Evolutionary conservation across 805 yeast genomes (phyloP).

Genomic region (Candida methanosorbosa): DNA sequence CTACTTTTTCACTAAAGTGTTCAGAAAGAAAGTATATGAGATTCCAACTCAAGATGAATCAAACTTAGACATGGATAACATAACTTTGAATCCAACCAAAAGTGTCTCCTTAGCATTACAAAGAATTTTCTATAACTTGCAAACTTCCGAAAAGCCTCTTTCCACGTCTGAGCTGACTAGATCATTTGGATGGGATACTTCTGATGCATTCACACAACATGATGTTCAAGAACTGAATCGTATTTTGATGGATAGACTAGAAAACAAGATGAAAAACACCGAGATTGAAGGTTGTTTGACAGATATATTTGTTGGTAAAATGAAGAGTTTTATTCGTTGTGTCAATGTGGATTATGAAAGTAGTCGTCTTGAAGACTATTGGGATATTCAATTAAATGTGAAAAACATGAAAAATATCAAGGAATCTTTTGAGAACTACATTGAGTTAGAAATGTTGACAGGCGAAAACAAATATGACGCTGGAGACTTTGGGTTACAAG

Average conservation of each 20-base stretch:
- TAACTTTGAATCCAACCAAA: slow-evolving; percentile 25
- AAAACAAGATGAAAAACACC: slow-evolving; percentile 85
- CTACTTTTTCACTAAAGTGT: slow-evolving; percentile 73
- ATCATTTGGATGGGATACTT: slow-evolving; percentile 95
- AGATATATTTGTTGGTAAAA: slow-evolving; percentile 88
- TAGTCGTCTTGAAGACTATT: slow-evolving; percentile 84
- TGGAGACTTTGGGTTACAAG: slow-evolving; percentile 82
- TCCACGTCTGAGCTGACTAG: slow-evolving; percentile 82
- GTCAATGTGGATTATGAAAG: slow-evolving; percentile 90
- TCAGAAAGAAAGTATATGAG: slow-evolving; percentile 78
- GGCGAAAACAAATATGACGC: slow-evolving; percentile 97
- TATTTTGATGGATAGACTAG: slow-evolving; percentile 89
- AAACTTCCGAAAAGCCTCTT: slow-evolving; percentile 65
- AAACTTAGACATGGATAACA: slow-evolving; percentile 22
- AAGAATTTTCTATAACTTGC: slow-evolving; percentile 73
- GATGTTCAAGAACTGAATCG: slow-evolving; percentile 96
- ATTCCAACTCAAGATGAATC: slow-evolving; percentile 69
- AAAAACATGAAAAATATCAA: slow-evolving; percentile 66
- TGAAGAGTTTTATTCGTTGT: slow-evolving; percentile 92
- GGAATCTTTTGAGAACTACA: slow-evolving; percentile 76
- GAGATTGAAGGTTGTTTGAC: slow-evolving; percentile 65
- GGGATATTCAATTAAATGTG: slow-evolving; percentile 97
- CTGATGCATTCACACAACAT: slow-evolving; percentile 94
- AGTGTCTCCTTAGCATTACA: slow-evolving; percentile 82
- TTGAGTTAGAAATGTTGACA: slow-evolving; percentile 78